These are phyloP conservation scores for Parsonsia alboflavescens DNA, from an alignment of 257 asterid genomes.

Conservation along the genomic window DNA sequence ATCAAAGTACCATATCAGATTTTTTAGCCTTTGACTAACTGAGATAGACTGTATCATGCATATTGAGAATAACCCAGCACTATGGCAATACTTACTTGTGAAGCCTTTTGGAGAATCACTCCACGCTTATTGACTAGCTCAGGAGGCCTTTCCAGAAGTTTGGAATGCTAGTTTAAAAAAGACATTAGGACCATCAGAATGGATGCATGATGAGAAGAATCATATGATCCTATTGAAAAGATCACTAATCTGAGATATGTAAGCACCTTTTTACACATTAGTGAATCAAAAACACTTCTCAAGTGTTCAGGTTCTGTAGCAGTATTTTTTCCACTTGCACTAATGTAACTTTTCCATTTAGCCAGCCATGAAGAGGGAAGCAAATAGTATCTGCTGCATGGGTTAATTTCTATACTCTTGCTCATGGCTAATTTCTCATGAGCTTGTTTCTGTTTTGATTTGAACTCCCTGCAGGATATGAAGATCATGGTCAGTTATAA, in stretches of 20 bases:
- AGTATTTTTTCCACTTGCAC: slow-evolving; percentile 62
- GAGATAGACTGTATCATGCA: neutral
- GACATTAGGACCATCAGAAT: neutral
- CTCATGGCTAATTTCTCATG: slow-evolving; percentile 79
- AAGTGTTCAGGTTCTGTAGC: slow-evolving; percentile 58
- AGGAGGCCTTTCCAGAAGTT: slow-evolving; percentile 89
- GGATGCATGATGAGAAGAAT: neutral
- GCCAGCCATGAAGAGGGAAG: slow-evolving; percentile 87
- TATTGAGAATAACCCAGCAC: neutral
- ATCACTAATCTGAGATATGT: neutral
- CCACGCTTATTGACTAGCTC: slow-evolving; percentile 82
- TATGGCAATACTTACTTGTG: slow-evolving; percentile 54
- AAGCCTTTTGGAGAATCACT: slow-evolving; percentile 61
- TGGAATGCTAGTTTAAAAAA: slow-evolving; percentile 57
- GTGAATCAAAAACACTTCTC: slow-evolving; percentile 47
- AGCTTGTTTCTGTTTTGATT: slow-evolving; percentile 67
- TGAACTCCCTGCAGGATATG: slow-evolving; percentile 72
- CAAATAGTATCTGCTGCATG: slow-evolving; percentile 57
- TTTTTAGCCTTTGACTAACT: neutral
- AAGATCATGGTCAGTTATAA: slow-evolving; percentile 30
- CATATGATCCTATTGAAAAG: neutral
- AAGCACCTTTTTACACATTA: slow-evolving; percentile 73
- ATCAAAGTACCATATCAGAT: neutral
- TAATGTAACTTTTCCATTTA: slow-evolving; percentile 69
- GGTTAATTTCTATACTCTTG: slow-evolving; percentile 48